Conservation (phyloP, 2,329 filamentous ascomycete species). For the Penicillium sp. region DNA sequence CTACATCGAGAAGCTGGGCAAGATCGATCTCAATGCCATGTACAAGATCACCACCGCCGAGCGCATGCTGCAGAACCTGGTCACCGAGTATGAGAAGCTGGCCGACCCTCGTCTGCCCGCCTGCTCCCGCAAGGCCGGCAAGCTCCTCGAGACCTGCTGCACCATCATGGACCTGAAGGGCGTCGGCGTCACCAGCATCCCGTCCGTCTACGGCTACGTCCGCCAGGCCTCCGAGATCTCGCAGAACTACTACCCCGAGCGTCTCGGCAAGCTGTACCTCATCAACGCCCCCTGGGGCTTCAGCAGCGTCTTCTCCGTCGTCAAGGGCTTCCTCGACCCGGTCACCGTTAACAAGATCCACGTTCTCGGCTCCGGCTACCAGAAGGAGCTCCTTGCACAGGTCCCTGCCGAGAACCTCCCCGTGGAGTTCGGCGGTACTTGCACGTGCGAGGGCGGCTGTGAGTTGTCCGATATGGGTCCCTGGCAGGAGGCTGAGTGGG, state of each 20-base stretch:
- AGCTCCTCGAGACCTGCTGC: constrained; percentile 95
- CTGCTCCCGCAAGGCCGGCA: constrained; percentile 87
- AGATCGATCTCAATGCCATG: constrained; percentile 86
- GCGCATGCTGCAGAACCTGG: constrained; percentile 94
- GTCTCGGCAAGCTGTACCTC: constrained; percentile 90
- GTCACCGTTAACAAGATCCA: constrained; percentile 97
- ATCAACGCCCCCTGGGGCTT: constrained; percentile 99
- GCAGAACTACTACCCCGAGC: constrained; percentile 99
- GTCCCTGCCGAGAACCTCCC: constrained; percentile 89
- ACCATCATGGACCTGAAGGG: constrained; percentile 98
- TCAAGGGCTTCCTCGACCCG: constrained; percentile 94
- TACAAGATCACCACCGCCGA: constrained; percentile 90
- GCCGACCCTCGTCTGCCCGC: constrained; percentile 90
- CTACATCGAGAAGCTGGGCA: constrained; percentile 95
- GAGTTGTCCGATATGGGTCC: constrained; percentile 85
- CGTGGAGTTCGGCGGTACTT: constrained; percentile 79
- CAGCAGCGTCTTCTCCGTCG: constrained; percentile 76
- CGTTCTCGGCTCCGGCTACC: constrained; percentile 78
- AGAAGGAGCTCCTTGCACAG: constrained; percentile 81
- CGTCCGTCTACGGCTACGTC: constrained; percentile 86
- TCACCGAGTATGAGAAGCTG: constrained; percentile 96
- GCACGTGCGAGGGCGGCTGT: constrained; percentile 81
- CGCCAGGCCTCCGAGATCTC: constrained; percentile 82
- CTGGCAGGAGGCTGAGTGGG: constrained; percentile 63
- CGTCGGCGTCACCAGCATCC: constrained; percentile 78